phyloP scores from a whole-genome alignment of 1,284 basidiomycete species.

The Ustilago shanxiensis region DNA sequence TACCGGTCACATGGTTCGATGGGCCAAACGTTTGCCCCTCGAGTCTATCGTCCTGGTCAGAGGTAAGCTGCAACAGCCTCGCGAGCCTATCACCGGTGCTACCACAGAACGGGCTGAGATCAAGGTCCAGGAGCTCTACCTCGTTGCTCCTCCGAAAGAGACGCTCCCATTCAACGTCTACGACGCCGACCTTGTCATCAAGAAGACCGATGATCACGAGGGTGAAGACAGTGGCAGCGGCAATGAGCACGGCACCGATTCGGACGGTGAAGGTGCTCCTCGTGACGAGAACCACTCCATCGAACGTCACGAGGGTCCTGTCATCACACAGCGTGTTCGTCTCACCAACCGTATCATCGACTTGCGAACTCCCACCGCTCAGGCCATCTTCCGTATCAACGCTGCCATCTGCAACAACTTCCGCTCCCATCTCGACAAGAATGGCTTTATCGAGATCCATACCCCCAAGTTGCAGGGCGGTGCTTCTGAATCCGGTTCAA shows the following conservation, averaged over 20 bases:
- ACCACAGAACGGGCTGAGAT: slow-evolving; percentile 60
- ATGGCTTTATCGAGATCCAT: slow-evolving; percentile 64
- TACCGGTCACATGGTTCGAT: slow-evolving; percentile 64
- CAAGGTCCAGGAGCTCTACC: slow-evolving; percentile 58
- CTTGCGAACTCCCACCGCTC: slow-evolving; percentile 62
- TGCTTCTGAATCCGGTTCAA: slow-evolving; percentile 64
- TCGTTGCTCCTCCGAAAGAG: slow-evolving; percentile 54
- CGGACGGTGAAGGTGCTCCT: slow-evolving; percentile 22
- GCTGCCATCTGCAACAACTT: slow-evolving; percentile 62
- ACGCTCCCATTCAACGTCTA: slow-evolving; percentile 65
- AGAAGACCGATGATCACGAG: slow-evolving; percentile 50
- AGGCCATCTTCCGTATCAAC: slow-evolving; percentile 65
- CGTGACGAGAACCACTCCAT: slow-evolving; percentile 44
- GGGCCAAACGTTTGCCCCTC: slow-evolving; percentile 60
- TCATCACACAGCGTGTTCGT: slow-evolving; percentile 61
- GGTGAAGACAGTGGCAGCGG: slow-evolving; percentile 16
- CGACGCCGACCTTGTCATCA: slow-evolving; percentile 58
- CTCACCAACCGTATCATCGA: slow-evolving; percentile 66
- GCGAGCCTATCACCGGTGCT: slow-evolving; percentile 58
- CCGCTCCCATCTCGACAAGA: slow-evolving; percentile 59
- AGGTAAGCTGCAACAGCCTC: slow-evolving; percentile 58
- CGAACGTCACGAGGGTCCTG: slow-evolving; percentile 38
- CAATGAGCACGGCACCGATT: slow-evolving; percentile 20
- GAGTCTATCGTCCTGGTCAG: slow-evolving; percentile 63
- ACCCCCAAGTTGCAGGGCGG: slow-evolving; percentile 67